Base-by-base conservation (phyloP, 305 asterid genomes). In the Monarda citriodora region DNA sequence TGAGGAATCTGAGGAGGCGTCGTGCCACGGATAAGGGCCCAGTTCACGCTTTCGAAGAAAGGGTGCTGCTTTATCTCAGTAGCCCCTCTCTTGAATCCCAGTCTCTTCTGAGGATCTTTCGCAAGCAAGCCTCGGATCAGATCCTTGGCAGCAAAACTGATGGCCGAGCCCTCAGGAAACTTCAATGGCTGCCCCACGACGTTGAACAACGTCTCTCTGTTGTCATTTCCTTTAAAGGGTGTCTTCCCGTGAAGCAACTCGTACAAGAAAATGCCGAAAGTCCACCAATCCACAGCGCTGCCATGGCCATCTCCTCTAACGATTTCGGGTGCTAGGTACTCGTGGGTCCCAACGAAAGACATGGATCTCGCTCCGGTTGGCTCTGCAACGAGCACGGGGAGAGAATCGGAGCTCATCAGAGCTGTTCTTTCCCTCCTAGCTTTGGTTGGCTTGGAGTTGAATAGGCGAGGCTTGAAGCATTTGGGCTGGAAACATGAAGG, bases 221-320 rank as follows among this genome's bases (percentile, higher is more conserved):
- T 87, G 22, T 87, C 95, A 12, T 66, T 82, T 0, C 98, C 98
- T 68, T 85, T 89, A 57, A 89, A 93, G 6, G 98, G 98, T 8
- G 97, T 93, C 82, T 75, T 93, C 48, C 98, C 98, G 5, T 93
- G 91, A 25, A 89, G 77, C 79, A 92, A 65, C 59, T 92, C 98
- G 16, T 79, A 92, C 73, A 92, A 63, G 84, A 89, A 89, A 15
- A 92, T 76, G 11, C 98, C 98, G 11, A 85, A 85, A 0, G 97
- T 92, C 98, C 98, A 89, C 98, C 98, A 92, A 56, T 92, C 98
- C 12, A 89, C 98, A 3, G 97, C 74, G 56, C 98, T 92, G 51
- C 98, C 97, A 55, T 92, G 98, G 22, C 98, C 97, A 7, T 92
- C 97, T 58, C 98, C 98, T 81, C 95, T 78, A 18, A 92, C 74